Conservation (phyloP, 176 grass and related monocot genomes). For the Aechmea fasciata region DNA sequence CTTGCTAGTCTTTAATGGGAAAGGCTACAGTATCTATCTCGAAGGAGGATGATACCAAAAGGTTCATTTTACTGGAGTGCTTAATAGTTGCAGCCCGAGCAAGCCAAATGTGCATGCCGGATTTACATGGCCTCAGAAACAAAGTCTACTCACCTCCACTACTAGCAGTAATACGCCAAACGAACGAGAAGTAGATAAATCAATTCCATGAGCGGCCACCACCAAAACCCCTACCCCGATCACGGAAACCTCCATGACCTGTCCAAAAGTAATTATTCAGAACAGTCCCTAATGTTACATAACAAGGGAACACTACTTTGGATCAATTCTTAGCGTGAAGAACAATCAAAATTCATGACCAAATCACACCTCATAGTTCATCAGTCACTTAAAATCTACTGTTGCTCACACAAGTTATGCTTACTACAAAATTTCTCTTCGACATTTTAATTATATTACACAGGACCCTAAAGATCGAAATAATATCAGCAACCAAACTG, state of each 20-base stretch:
- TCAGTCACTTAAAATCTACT: background rate
- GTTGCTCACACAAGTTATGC: background rate
- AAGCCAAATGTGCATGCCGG: no score
- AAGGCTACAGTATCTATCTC: no score
- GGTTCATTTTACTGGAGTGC: no score
- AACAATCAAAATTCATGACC: background rate
- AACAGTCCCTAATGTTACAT: no score
- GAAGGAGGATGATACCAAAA: no score
- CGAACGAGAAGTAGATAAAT: slow-evolving; percentile 6
- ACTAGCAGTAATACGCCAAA: no score
- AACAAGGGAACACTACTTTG: background rate
- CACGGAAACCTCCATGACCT: slow-evolving; percentile 54
- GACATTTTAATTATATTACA: background rate
- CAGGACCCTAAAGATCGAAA: background rate
- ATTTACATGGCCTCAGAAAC: slow-evolving; percentile 24
- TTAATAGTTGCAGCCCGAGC: no score
- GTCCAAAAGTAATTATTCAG: slow-evolving; percentile 1
- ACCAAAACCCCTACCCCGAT: slow-evolving; percentile 31
- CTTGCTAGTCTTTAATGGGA: no score
- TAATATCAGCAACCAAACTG: background rate
- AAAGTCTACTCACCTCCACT: background rate
- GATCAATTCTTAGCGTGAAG: background rate
- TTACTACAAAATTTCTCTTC: background rate
- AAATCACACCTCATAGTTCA: background rate
- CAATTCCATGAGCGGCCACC: slow-evolving; percentile 54